A percentile compares a stretch with the other conserved stretches of the same genome.
These are phyloP conservation scores for Limnomonas spitsbergensis DNA, from an alignment of 139 green algal species.

Conservation along the genomic window DNA sequence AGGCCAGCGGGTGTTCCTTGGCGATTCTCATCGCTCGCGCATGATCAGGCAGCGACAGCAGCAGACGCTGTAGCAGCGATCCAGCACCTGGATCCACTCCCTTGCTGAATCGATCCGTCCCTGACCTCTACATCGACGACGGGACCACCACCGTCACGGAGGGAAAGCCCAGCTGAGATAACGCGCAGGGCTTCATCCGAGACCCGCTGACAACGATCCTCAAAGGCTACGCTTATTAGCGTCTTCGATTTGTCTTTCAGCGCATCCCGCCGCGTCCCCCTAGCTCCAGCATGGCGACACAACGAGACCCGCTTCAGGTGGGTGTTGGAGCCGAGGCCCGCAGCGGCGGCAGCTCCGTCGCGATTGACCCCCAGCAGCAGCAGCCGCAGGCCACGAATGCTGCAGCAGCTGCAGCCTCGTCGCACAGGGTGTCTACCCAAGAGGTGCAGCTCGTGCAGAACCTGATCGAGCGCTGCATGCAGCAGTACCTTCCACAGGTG, in stretches of 20 bases:
- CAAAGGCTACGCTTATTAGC: too few species aligned
- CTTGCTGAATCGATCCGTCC: too few species aligned
- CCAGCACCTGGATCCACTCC: too few species aligned
- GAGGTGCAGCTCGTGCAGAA: constrained; percentile 92
- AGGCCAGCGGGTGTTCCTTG: too few species aligned
- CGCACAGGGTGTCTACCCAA: constrained; percentile 25
- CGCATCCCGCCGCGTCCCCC: background rate
- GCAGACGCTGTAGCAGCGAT: too few species aligned
- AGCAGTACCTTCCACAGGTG: constrained; percentile 85
- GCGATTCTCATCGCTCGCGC: too few species aligned
- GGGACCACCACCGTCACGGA: background rate
- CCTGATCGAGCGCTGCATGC: constrained; percentile 89
- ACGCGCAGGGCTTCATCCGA: background rate
- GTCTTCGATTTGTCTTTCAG: too few species aligned
- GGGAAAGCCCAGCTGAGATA: background rate
- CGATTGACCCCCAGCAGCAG: too few species aligned
- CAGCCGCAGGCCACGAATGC: too few species aligned
- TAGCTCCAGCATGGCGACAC: background rate
- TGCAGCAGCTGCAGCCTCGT: background rate
- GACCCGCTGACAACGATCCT: background rate
- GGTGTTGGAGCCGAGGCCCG: background rate
- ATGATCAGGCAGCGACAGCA: too few species aligned
- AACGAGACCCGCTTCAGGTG: background rate
- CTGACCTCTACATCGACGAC: too few species aligned
- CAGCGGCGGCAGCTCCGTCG: background rate